phyloP scores from a whole-genome alignment of 352 stramenopile species.

The Phytopythium ostracodes region DNA sequence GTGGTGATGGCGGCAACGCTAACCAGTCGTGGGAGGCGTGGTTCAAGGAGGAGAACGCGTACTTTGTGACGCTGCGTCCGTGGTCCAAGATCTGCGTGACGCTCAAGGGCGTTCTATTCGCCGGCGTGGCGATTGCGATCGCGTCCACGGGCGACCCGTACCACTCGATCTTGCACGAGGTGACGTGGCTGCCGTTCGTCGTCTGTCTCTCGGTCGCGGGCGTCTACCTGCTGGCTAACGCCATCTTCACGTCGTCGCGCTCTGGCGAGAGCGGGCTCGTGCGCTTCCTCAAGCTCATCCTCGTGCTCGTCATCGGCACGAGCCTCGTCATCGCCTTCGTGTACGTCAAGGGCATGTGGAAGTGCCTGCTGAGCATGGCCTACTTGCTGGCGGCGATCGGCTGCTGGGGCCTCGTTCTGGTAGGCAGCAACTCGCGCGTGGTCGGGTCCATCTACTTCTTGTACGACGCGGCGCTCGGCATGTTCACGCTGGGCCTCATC shows the following conservation, averaged over 20 bases:
- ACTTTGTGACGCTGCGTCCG: conserved; percentile 87
- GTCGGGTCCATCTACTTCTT: conserved; percentile 92
- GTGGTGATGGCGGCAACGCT: conserved; percentile 87
- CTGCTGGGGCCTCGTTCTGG: conserved; percentile 78
- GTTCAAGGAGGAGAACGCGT: conserved; percentile 95
- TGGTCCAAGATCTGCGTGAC: conserved; percentile 90
- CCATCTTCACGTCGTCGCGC: conserved; percentile 47
- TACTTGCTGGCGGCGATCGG: conserved; percentile 89
- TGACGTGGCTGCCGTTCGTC: conserved; percentile 52
- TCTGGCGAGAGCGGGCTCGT: conserved; percentile 59
- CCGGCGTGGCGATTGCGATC: conserved; percentile 85
- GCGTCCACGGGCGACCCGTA: conserved; percentile 65
- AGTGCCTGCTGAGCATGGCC: conserved; percentile 90
- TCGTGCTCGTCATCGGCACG: conserved; percentile 75
- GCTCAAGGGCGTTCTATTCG: conserved; percentile 88
- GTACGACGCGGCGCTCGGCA: conserved; percentile 92
- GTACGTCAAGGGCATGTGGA: conserved; percentile 83
- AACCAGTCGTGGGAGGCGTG: conserved; percentile 95
- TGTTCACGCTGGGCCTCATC: conserved; percentile 92
- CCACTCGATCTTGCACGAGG: conserved; percentile 50
- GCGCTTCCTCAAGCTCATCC: conserved; percentile 65
- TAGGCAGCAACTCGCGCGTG: conserved; percentile 88
- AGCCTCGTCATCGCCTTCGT: conserved; percentile 66
- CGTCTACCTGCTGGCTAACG: conserved; percentile 64
- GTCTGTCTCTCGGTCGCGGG: conserved; percentile 48